Conservation (phyloP, 805 yeast species). For the Barnettozyma sucrosica region DNA sequence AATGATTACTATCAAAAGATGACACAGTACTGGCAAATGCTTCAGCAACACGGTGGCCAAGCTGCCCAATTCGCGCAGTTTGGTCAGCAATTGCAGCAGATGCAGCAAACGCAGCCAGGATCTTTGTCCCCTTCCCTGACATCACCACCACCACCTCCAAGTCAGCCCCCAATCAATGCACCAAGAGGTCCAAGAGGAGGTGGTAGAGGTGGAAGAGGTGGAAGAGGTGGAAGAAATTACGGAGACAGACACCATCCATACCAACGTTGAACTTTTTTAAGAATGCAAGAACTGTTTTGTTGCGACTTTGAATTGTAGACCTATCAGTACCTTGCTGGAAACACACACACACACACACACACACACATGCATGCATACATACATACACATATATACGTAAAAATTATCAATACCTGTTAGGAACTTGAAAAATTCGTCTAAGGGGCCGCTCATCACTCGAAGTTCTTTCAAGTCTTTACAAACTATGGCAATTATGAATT, state of each 20-base stretch:
- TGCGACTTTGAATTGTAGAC: no score
- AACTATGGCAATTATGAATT: no score
- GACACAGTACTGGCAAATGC: conserved; percentile 59
- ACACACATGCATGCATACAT: no score
- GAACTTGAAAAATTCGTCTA: no score
- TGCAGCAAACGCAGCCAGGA: conserved; percentile 2
- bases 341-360: no score
- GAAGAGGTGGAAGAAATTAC: conserved; percentile 12
- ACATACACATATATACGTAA: no score
- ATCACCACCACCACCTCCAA: not conserved
- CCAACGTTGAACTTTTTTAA: conserved; percentile 1
- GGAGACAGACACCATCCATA: conserved; percentile 7
- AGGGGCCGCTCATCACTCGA: no score
- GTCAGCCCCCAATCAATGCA: conserved; percentile 31
- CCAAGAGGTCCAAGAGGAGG: conserved; percentile 50
- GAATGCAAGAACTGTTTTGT: no score
- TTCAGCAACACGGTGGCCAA: conserved; percentile 32
- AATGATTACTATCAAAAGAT: conserved; percentile 58
- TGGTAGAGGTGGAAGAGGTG: conserved; percentile 17
- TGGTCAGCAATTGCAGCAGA: conserved; percentile 22
- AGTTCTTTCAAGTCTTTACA: no score
- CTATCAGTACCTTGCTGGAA: no score
- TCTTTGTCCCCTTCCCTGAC: not conserved
- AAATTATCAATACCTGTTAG: no score
- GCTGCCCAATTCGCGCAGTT: conserved; percentile 30